These are phyloP conservation scores for Coemansia pectinata DNA, from an alignment of 192 early-diverging fungal species.

Conservation along the genomic window DNA sequence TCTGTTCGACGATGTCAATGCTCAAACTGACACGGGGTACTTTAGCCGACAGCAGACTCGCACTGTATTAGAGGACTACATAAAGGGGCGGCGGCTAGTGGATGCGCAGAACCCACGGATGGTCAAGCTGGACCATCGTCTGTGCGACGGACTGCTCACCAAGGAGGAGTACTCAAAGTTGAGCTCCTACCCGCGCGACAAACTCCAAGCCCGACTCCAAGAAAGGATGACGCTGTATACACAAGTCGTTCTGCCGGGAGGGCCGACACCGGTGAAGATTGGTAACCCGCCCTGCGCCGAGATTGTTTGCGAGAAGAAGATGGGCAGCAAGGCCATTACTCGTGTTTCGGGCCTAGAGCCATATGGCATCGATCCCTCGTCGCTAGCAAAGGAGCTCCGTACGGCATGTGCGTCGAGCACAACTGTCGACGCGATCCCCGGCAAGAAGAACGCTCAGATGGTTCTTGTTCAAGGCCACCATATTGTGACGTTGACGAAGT, in stretches of 20 bases:
- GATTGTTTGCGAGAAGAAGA: constrained; percentile 47
- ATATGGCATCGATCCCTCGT: constrained; percentile 36
- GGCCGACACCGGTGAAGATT: constrained; percentile 14
- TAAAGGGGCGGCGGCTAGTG: constrained; percentile 61
- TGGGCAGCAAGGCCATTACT: constrained; percentile 54
- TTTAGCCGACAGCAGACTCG: constrained; percentile 65
- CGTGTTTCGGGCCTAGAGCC: constrained; percentile 41
- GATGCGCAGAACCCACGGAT: constrained; percentile 60
- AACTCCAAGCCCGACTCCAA: constrained; percentile 52
- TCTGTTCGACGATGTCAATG: constrained; percentile 58
- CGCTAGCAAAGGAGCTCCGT: constrained; percentile 43
- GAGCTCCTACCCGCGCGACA: constrained; percentile 59
- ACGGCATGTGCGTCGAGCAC: constrained; percentile 49
- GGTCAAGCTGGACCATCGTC: constrained; percentile 64
- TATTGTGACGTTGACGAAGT: constrained; percentile 20
- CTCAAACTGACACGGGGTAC: constrained; percentile 55
- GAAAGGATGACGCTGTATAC: constrained; percentile 53
- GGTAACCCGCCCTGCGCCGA: constrained; percentile 33
- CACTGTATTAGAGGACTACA: constrained; percentile 61
- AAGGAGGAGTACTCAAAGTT: constrained; percentile 68
- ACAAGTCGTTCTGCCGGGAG: constrained; percentile 25
- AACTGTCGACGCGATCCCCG: constrained; percentile 34
- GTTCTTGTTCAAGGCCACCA: constrained; percentile 54
- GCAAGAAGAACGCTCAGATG: constrained; percentile 31
- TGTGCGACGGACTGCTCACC: constrained; percentile 67